These are phyloP conservation scores for Diaporthe ilicicola DNA, from an alignment of 2,329 filamentous ascomycete species.

Conservation along the genomic window DNA sequence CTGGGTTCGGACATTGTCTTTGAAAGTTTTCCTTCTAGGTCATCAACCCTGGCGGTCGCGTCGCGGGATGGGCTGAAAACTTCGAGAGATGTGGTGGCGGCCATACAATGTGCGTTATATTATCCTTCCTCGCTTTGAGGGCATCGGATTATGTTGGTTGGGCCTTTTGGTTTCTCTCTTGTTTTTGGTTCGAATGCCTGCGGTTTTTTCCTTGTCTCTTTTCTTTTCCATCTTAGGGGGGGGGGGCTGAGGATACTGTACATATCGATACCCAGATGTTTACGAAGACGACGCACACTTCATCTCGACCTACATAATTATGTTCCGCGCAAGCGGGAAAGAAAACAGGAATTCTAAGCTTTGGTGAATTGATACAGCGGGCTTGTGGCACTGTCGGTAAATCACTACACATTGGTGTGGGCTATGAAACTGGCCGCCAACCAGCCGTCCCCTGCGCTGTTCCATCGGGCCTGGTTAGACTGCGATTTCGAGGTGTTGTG, in stretches of 20 bases:
- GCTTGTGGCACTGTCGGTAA: no score
- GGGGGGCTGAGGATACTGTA: background rate
- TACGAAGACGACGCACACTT: background rate
- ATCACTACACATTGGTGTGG: no score
- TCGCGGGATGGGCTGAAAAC: background rate
- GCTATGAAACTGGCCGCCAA: background rate
- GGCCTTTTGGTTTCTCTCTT: no score
- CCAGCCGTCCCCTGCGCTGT: no score
- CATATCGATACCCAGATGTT: constrained; percentile 20
- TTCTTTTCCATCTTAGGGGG: background rate
- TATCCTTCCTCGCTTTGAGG: background rate
- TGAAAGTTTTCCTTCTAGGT: background rate
- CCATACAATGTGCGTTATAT: background rate
- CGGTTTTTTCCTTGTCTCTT: background rate
- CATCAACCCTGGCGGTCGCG: background rate
- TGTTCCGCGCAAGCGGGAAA: background rate
- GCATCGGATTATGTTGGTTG: background rate
- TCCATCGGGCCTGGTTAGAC: no score
- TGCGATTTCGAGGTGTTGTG: no score
- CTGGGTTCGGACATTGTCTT: background rate
- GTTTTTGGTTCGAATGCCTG: background rate
- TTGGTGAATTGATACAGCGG: background rate
- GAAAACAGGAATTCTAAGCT: background rate
- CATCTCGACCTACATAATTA: background rate
- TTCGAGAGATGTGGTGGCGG: background rate